Evolutionary conservation across 164 flowering plant species (phyloP).

Genomic region (Vitis cinerea): DNA sequence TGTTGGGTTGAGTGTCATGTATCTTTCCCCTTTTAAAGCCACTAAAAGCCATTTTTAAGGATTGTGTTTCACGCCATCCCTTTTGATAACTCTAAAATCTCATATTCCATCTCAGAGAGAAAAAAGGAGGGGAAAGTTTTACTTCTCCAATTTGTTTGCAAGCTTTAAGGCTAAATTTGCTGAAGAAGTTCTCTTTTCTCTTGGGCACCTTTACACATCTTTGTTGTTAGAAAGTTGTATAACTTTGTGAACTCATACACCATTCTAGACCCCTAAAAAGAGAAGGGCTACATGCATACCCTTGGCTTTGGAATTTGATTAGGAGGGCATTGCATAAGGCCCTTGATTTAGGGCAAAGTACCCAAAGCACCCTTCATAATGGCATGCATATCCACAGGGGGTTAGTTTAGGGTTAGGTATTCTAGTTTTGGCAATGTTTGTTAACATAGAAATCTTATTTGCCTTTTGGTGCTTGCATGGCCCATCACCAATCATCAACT

Average conservation of each 20-base stretch:
- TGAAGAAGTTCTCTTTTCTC: conserved; percentile 4
- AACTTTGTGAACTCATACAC: conserved; percentile 1
- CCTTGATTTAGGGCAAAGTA: too few relatives aligned
- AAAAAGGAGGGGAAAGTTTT: conserved; percentile 8
- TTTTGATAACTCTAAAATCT: conserved; percentile 6
- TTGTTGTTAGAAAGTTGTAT: conserved; percentile 1
- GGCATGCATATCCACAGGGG: too few relatives aligned
- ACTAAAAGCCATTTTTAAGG: conserved; percentile 14
- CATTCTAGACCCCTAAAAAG: neutral
- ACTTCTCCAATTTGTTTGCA: conserved; percentile 23
- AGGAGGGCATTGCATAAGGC: too few relatives aligned
- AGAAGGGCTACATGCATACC: neutral
- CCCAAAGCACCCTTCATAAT: too few relatives aligned
- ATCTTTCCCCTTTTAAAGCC: conserved; percentile 12
- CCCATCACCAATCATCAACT: too few relatives aligned
- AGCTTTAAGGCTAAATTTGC: conserved; percentile 23
- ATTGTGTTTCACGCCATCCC: conserved; percentile 17
- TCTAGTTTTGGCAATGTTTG: too few relatives aligned
- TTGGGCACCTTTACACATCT: conserved; percentile 10
- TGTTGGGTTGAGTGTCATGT: conserved; percentile 7
- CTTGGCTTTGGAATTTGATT: too few relatives aligned
- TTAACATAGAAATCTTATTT: too few relatives aligned
- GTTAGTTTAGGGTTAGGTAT: too few relatives aligned
- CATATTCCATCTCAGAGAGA: neutral
- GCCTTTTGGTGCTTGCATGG: too few relatives aligned